Percentiles rank a stretch among this genome's conserved stretches.
phyloP scores from a whole-genome alignment of 306 rosid species.

The Luffa acutangula region DNA sequence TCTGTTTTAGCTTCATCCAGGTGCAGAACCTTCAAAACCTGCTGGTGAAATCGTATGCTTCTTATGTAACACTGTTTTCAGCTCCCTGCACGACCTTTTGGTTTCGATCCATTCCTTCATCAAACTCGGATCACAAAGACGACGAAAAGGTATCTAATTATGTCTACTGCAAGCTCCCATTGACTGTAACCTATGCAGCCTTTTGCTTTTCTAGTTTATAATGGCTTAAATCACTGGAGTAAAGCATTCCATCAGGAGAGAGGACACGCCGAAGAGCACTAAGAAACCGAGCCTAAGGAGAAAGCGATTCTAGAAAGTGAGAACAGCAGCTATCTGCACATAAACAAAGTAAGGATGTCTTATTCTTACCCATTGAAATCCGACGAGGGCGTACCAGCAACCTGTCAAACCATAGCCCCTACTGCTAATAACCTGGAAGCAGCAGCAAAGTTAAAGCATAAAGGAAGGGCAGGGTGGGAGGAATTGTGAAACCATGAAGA shows the following conservation, averaged over 20 bases:
- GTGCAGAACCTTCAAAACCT: background rate
- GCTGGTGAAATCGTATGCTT: background rate
- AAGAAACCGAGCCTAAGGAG: constrained; percentile 20
- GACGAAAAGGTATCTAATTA: background rate
- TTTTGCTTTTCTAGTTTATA: constrained; percentile 13
- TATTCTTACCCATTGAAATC: constrained; percentile 80
- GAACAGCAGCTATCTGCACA: background rate
- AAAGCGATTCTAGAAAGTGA: background rate
- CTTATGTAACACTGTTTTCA: background rate
- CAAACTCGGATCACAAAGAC: background rate
- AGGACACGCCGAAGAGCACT: constrained; percentile 17
- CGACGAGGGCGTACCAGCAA: constrained; percentile 59
- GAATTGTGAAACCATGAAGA: background rate
- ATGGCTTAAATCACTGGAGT: constrained; percentile 12
- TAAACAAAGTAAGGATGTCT: background rate
- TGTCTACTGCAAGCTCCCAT: background rate
- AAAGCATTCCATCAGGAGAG: constrained; percentile 23
- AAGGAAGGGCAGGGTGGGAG: background rate
- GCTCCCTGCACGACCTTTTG: background rate
- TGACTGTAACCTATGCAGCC: constrained; percentile 17
- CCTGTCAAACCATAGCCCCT: constrained; percentile 64
- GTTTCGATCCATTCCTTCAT: background rate
- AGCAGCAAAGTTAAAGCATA: background rate
- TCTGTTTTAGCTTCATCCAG: background rate
- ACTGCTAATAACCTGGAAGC: constrained; percentile 44